phyloP scores from a whole-genome alignment of 2,329 filamentous ascomycete species.

The Aspergillus ochraceus region DNA sequence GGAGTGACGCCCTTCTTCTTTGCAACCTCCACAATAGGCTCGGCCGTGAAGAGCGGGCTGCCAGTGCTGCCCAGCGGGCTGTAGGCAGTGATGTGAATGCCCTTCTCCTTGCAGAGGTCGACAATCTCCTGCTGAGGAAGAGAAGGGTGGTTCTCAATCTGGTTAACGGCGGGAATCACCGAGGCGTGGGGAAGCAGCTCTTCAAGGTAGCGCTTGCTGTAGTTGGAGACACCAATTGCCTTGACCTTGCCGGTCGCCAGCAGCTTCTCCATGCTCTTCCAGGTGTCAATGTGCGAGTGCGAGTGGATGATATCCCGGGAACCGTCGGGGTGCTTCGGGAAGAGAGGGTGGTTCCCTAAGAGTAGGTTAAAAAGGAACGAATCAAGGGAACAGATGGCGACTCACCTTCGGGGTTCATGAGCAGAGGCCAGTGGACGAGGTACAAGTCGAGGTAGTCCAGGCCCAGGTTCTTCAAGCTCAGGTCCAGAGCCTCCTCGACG shows the following conservation, averaged over 20 bases:
- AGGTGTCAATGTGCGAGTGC: constrained; percentile 73
- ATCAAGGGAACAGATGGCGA: background rate
- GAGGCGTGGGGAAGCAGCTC: constrained; percentile 58
- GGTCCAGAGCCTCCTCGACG: constrained; percentile 68
- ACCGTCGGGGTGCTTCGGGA: constrained; percentile 74
- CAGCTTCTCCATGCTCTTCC: constrained; percentile 68
- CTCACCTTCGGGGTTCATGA: constrained; percentile 71
- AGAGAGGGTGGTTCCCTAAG: constrained; percentile 45
- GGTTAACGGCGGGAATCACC: constrained; percentile 68
- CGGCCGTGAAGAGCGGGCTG: constrained; percentile 43
- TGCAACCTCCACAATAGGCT: constrained; percentile 43
- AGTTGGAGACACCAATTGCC: constrained; percentile 63
- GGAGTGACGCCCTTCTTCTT: constrained; percentile 40
- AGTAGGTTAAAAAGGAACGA: background rate
- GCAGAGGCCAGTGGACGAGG: constrained; percentile 80
- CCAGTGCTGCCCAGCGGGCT: constrained; percentile 45
- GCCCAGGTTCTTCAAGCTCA: constrained; percentile 70
- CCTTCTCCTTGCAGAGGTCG: constrained; percentile 51
- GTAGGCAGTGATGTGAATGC: constrained; percentile 56
- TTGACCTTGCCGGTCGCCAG: constrained; percentile 54
- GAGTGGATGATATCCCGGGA: constrained; percentile 68
- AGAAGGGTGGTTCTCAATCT: constrained; percentile 80
- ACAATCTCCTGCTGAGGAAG: constrained; percentile 56
- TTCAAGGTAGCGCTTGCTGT: constrained; percentile 55
- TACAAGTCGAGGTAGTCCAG: constrained; percentile 81